Percentiles rank a stretch among this genome's conserved stretches.
Evolutionary conservation across 1,139 yeast genomes (phyloP).

Genomic region (Geotrichum cucujoidarum): DNA sequence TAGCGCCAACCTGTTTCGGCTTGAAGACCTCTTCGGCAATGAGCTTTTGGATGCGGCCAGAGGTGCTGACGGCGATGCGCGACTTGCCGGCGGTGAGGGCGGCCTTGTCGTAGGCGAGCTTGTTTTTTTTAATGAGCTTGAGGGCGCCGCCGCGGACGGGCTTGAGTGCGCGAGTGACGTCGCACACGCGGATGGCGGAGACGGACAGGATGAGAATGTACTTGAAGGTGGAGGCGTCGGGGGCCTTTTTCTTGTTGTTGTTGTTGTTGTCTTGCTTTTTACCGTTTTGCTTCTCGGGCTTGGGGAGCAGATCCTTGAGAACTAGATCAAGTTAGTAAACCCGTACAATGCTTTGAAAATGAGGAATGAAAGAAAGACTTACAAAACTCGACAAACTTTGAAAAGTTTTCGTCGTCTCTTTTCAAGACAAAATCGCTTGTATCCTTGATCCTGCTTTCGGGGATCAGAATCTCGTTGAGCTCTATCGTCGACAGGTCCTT

Average conservation of each 20-base stretch:
- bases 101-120: conserved; percentile 53
- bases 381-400: conserved; percentile 40
- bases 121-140: conserved; percentile 64
- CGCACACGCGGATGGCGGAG: conserved; percentile 73
- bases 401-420: conserved; percentile 47
- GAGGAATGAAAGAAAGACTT: conserved; percentile 14
- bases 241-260: conserved; percentile 7
- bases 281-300: conserved; percentile 1
- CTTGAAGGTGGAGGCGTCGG: conserved; percentile 35
- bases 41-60: conserved; percentile 52
- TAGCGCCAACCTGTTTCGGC: conserved; percentile 38
- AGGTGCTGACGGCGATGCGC: conserved; percentile 61
- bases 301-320: conserved; percentile 11
- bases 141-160: conserved; percentile 43
- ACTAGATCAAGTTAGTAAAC: neutral
- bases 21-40: conserved; percentile 40
- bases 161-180: conserved; percentile 56
- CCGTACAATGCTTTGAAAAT: neutral
- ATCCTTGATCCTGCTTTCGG: conserved; percentile 47
- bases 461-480: conserved; percentile 51
- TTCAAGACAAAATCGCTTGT: conserved; percentile 47
- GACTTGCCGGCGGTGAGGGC: conserved; percentile 48
- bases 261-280: conserved; percentile 7
- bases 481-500: conserved; percentile 60
- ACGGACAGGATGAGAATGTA: conserved; percentile 52